Evolutionary conservation across 768 basidiomycete species (phyloP).

Genomic region (Auriscalpium vulgare): DNA sequence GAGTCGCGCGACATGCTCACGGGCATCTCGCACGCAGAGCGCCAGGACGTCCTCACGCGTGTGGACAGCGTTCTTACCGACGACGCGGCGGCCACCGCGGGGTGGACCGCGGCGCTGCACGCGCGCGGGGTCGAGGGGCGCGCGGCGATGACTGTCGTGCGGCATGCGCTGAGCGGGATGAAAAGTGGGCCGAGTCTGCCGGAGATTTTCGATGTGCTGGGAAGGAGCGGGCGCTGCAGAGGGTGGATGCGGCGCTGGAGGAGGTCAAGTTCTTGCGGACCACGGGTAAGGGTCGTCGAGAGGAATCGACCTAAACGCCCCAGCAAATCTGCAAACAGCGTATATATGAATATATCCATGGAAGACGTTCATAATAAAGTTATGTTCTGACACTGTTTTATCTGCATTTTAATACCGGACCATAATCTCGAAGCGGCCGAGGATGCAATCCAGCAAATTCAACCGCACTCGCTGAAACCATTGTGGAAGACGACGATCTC

Average conservation of each 20-base stretch:
- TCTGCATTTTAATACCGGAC: too few relatives aligned
- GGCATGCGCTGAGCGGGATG: constrained; percentile 75
- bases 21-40: constrained; percentile 32
- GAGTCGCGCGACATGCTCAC: constrained; percentile 50
- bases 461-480: too few relatives aligned
- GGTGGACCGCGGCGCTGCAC: constrained; percentile 33
- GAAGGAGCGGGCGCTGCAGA: constrained; percentile 18
- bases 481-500: too few relatives aligned
- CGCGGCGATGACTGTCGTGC: constrained; percentile 60
- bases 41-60: constrained; percentile 28
- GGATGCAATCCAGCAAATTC: too few relatives aligned
- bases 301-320: too few relatives aligned
- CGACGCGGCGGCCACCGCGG: constrained; percentile 30
- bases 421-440: too few relatives aligned
- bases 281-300: too few relatives aligned
- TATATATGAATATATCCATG: too few relatives aligned
- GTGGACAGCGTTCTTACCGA: constrained; percentile 19
- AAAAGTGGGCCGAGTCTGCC: constrained; percentile 36
- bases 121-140: constrained; percentile 35
- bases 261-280: too few relatives aligned
- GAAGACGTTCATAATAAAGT: too few relatives aligned
- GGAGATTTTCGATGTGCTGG: constrained; percentile 25
- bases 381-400: too few relatives aligned
- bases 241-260: constrained; percentile 8
- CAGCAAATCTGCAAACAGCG: too few relatives aligned